Evolutionary conservation across 208 protist genomes (phyloP).

Genomic region (Trypanosoma mega): DNA sequence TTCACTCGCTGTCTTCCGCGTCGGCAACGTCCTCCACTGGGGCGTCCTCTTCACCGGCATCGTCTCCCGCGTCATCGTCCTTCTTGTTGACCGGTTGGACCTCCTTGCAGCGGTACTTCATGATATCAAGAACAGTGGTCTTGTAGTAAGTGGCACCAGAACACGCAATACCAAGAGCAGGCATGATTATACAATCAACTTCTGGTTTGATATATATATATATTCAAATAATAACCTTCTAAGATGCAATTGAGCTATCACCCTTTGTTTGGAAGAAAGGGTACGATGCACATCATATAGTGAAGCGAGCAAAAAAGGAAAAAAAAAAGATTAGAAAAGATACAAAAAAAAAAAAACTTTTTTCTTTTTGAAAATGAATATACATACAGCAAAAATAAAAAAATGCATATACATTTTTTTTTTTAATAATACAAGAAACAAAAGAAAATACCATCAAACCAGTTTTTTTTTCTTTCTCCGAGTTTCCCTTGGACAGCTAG

Average conservation of each 20-base stretch:
- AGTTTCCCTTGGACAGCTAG: too few species aligned
- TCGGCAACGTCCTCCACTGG: constrained; percentile 11
- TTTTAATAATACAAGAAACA: too few species aligned
- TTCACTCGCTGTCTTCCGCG: constrained; percentile 1
- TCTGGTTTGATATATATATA: too few species aligned
- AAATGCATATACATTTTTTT: constrained; percentile 4
- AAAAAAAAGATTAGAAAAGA: constrained; percentile 14
- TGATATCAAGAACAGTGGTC: constrained; percentile 56
- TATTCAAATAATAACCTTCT: too few species aligned
- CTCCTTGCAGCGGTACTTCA: constrained; percentile 74
- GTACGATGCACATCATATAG: too few species aligned
- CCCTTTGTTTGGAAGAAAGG: too few species aligned
- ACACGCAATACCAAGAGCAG: constrained; percentile 72
- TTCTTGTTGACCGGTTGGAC: constrained; percentile 47
- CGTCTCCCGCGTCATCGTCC: constrained; percentile 12
- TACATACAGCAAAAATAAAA: constrained; percentile 1
- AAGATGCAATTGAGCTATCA: too few species aligned
- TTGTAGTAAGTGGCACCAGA: constrained; percentile 62
- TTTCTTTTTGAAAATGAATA: constrained; percentile 12
- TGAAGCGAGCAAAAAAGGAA: not conserved
- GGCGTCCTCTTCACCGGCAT: constrained; percentile 23
- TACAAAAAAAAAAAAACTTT: constrained; percentile 15
- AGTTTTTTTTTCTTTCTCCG: too few species aligned
- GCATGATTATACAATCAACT: constrained; percentile 37
- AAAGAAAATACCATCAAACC: too few species aligned